Base-by-base conservation (phyloP, 2,329 filamentous ascomycete species). In the Penicillium sp. region DNA sequence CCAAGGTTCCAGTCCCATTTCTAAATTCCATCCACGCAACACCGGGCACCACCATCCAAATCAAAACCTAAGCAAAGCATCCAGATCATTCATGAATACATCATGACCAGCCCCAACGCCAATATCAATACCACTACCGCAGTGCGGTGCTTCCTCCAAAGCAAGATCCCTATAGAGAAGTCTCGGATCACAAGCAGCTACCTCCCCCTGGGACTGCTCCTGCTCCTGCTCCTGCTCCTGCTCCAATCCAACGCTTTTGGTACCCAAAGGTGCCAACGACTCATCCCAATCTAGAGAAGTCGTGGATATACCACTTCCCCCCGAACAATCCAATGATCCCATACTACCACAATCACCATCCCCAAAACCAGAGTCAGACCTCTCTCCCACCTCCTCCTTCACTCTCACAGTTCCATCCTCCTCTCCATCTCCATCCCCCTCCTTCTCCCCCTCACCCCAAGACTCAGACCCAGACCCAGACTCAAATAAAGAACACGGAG, bases 1-100 rank as follows among this genome's bases (percentile, higher is more conserved):
- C 19, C 19, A n/a, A n/a, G n/a, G n/a, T n/a, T n/a, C n/a, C n/a
- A n/a, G n/a, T n/a, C n/a, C n/a, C n/a, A n/a, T n/a, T n/a, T n/a
- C n/a, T n/a, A n/a, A n/a, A 35, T 12, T 18, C 18, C 4, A 6
- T 16, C 31, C 12, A 14, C 2, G 8, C 4, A 10, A 27, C 25
- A 8, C 19, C n/a, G n/a, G n/a, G n/a, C n/a, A n/a, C n/a, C n/a
- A n/a, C 19, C 14, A 31, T 13, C 9, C 9, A 31, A 4, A 33
- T 49, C 35, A 49, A 39, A 49, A 45, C 33, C 41, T 38, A 46
- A 49, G 46, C 35, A 50, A 45, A 6, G 47, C 41, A 40, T 50
- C 47, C 19, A 50, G 41, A 25, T 50, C 47, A 35, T 40, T 46
- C 46, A 49, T 49, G 30, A 49, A 46, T 10, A 16, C 29, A 29